Percentiles rank a stretch among this genome's conserved stretches.
Conservation (phyloP, 73 alveolate species). For the Tetrahymena borealis region DNA sequence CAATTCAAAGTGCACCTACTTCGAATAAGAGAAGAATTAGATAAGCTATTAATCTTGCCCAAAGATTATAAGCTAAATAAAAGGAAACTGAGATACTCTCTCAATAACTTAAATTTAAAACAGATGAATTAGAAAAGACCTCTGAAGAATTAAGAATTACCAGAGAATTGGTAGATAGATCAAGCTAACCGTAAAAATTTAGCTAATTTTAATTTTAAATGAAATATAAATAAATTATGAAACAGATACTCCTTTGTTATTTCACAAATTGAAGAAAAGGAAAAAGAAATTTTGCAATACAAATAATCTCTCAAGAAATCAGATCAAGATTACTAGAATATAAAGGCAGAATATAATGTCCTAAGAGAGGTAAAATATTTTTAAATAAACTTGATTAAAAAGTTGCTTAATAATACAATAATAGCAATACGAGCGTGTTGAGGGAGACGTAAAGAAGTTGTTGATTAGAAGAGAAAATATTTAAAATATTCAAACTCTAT, state of each 20-base stretch:
- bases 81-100: slow-evolving; percentile 57
- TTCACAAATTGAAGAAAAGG: slow-evolving; percentile 61
- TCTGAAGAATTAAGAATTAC: slow-evolving; percentile 51
- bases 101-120: slow-evolving; percentile 30
- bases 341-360: slow-evolving; percentile 44
- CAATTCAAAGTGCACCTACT: slow-evolving; percentile 62
- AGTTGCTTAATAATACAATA: not conserved
- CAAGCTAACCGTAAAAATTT: slow-evolving; percentile 59
- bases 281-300: slow-evolving; percentile 45
- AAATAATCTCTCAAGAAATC: slow-evolving; percentile 39
- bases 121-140: slow-evolving; percentile 45
- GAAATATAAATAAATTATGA: slow-evolving; percentile 5
- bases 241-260: slow-evolving; percentile 30
- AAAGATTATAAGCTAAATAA: slow-evolving; percentile 64
- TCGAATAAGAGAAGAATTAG: slow-evolving; percentile 77
- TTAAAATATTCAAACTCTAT: slow-evolving; percentile 21
- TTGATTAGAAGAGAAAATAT: slow-evolving; percentile 32
- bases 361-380: slow-evolving; percentile 1
- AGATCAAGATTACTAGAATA: slow-evolving; percentile 33
- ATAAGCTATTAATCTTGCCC: slow-evolving; percentile 68
- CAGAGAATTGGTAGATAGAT: slow-evolving; percentile 52
- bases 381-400: not conserved
- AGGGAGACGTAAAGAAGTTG: slow-evolving; percentile 25
- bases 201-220: slow-evolving; percentile 39
- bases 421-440: slow-evolving; percentile 26